Base-by-base conservation (phyloP, 768 basidiomycete genomes). In the Tricholoma sp. region DNA sequence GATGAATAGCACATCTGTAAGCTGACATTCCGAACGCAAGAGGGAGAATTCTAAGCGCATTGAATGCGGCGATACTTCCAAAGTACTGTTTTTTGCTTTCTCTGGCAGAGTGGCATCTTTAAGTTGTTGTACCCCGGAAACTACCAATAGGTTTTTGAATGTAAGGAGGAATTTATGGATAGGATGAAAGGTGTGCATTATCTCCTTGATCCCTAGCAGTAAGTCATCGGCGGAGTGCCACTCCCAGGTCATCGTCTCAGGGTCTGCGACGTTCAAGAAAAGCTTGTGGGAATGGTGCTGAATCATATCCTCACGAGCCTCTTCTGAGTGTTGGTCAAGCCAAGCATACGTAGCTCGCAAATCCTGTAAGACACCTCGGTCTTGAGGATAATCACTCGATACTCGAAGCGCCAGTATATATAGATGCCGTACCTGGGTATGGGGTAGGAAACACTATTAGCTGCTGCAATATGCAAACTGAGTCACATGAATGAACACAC, bases 201-300 rank as follows among this genome's bases (percentile, higher is more conserved):
- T 72, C 13, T 66, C 64, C 12, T 51, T 57, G 15, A 66, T 65
- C 41, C 70, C 71, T 53, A 80, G 72, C n/a, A 76, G 69, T 33
- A 82, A 67, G 34, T 74, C 63, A 17, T 67, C 59, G 1, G 74
- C 75, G 6, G 64, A 62, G 32, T 70, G 66, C 75, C 76, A 81
- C 15, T 53, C 53, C 78, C 78, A 79, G 15, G 11, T 15, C 13
- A 71, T 73, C 0, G 20, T 45, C 5, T 59, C 57, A 1, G 76
- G 70, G 55, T 78, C 68, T 36, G 75, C 65, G 37, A 81, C 73
- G 45, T 82, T 82, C 54, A 82, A 70, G 65, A 80, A 81, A 1
- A 80, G 57, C 1, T 55, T 58, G 24, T 68, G 59, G 12, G 65
- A 41, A 37, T 65, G 60, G 36, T 62, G 60, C 4, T 58, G 33